phyloP scores from a whole-genome alignment of 1,139 yeast species.

The Candida sanyaensis region DNA sequence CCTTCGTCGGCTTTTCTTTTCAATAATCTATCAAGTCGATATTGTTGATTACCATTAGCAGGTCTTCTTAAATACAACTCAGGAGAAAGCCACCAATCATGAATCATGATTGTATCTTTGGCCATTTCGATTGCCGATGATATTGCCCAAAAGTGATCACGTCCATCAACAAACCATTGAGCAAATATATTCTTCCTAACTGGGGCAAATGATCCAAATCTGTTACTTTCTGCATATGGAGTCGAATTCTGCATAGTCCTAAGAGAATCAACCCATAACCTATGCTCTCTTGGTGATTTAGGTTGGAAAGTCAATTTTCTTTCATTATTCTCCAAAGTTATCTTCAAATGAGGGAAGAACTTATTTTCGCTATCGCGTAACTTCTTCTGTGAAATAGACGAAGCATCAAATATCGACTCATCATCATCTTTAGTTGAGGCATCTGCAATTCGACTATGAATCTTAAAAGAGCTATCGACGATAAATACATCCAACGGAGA shows the following conservation, averaged over 20 bases:
- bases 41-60: slow-evolving; percentile 91
- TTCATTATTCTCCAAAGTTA: slow-evolving; percentile 78
- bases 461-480: slow-evolving; percentile 70
- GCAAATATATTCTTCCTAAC: slow-evolving; percentile 82
- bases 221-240: slow-evolving; percentile 68
- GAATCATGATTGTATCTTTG: slow-evolving; percentile 88
- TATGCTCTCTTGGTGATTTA: slow-evolving; percentile 67
- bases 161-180: slow-evolving; percentile 95
- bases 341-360: slow-evolving; percentile 48
- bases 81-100: slow-evolving; percentile 99
- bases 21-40: slow-evolving; percentile 86
- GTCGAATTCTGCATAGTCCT: slow-evolving; percentile 67
- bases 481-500: slow-evolving; percentile 89
- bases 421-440: slow-evolving; percentile 42
- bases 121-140: slow-evolving; percentile 94
- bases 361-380: slow-evolving; percentile 24
- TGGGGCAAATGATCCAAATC: slow-evolving; percentile 94
- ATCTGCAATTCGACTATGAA: slow-evolving; percentile 23
- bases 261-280: slow-evolving; percentile 77
- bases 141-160: slow-evolving; percentile 97
- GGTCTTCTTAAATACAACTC: slow-evolving; percentile 92
- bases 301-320: slow-evolving; percentile 76
- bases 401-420: slow-evolving; percentile 51
- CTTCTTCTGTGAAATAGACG: slow-evolving; percentile 29
- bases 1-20: slow-evolving; percentile 94